These are phyloP conservation scores for Pseudopyricularia javanii DNA, from an alignment of 2,329 filamentous ascomycete species.

Conservation along the genomic window DNA sequence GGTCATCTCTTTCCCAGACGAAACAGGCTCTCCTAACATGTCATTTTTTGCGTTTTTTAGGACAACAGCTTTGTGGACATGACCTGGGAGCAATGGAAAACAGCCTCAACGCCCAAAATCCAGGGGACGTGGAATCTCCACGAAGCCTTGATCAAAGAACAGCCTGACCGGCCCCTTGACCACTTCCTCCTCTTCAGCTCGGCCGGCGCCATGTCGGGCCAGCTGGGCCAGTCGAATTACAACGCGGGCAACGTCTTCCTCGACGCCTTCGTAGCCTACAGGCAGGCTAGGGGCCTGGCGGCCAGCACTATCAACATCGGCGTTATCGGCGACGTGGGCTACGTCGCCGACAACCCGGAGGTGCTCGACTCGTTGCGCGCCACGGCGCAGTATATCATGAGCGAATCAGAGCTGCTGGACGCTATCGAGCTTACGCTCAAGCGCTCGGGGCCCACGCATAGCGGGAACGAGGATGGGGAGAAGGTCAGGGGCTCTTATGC, in stretches of 20 bases:
- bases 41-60: slow-evolving; percentile 1
- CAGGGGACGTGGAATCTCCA: slow-evolving; percentile 25
- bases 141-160: slow-evolving; percentile 8
- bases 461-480: background rate
- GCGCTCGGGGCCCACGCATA: background rate
- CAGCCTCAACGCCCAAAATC: slow-evolving; percentile 26
- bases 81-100: slow-evolving; percentile 15
- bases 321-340: slow-evolving; percentile 9
- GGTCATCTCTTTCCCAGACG: background rate
- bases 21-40: background rate
- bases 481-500: background rate
- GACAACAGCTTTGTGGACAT: slow-evolving; percentile 12
- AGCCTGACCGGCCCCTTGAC: slow-evolving; percentile 2
- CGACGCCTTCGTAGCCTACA: slow-evolving; percentile 15
- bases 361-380: slow-evolving; percentile 2
- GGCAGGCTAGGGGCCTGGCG: slow-evolving; percentile 13
- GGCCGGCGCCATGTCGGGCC: slow-evolving; percentile 4
- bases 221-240: slow-evolving; percentile 16
- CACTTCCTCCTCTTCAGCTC: slow-evolving; percentile 4
- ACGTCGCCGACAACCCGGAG: slow-evolving; percentile 3
- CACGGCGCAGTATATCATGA: background rate
- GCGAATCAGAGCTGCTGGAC: slow-evolving; percentile 1
- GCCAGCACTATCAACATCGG: slow-evolving; percentile 20
- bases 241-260: slow-evolving; percentile 18
- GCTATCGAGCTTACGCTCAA: slow-evolving; percentile 1